Evolutionary conservation across 148 eudicot species (phyloP).

Genomic region (Rhododendron ferrugineum): DNA sequence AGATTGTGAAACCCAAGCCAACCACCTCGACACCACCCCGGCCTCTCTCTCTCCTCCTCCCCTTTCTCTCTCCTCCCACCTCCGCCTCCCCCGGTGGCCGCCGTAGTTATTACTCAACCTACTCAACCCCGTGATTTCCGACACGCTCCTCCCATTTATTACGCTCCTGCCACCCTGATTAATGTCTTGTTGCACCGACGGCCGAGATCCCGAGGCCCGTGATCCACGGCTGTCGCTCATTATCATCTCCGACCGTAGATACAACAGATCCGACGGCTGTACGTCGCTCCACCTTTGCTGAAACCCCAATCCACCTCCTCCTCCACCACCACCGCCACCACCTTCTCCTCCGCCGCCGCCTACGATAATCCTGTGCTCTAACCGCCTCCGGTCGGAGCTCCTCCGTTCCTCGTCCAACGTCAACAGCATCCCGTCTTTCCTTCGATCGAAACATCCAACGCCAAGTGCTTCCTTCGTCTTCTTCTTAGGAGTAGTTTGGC

Average conservation of each 20-base stretch:
- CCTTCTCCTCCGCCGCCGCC: background rate
- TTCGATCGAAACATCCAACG: conserved; percentile 23
- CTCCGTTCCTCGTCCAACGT: background rate
- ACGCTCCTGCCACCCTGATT: conserved; percentile 34
- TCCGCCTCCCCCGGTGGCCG: background rate
- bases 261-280: conserved; percentile 53
- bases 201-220: conserved; percentile 18
- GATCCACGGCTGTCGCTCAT: conserved; percentile 47
- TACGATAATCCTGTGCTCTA: conserved; percentile 56
- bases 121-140: conserved; percentile 78
- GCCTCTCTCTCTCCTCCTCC: conserved; percentile 15
- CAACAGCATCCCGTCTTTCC: conserved; percentile 48
- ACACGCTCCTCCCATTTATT: conserved; percentile 72
- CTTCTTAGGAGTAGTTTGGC: background rate
- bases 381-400: conserved; percentile 12
- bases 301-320: conserved; percentile 3
- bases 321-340: background rate
- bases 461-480: conserved; percentile 2
- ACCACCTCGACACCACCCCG: conserved; percentile 54
- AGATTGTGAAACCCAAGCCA: conserved; percentile 65
- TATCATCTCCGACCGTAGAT: conserved; percentile 55
- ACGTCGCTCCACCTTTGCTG: conserved; percentile 70
- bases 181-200: conserved; percentile 3
- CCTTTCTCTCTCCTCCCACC: background rate
- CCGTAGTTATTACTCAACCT: conserved; percentile 32